Base-by-base conservation (phyloP, 345 rosid genomes). In the Populus tremula region DNA sequence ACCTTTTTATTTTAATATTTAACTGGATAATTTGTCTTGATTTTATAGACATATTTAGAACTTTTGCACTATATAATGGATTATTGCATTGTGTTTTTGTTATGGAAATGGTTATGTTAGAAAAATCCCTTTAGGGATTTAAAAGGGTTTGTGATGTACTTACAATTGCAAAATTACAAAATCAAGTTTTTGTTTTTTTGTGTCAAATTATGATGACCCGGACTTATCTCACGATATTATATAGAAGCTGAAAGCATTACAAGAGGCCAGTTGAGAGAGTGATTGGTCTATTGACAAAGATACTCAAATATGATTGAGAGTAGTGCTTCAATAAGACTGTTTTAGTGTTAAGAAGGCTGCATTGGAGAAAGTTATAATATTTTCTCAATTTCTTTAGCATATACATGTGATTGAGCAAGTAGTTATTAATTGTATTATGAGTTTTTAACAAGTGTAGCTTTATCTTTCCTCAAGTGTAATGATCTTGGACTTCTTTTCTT, bases 321-420 rank as follows among this genome's bases (percentile, higher is more conserved):
- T 74, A 72, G 21, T 73, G 75, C 59, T 20, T 18, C 80, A 76
- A 69, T 73, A 70, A 67, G 72, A 72, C 45, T 79, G 83, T 68
- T 83, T 18, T 53, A 81, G 76, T 70, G 62, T 73, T 63, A 84
- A 79, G 80, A 84, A 47, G 81, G 47, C 39, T 62, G 79, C 80
- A 54, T 70, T 76, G 4, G 93, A 93, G 79, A 96, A 96, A 89
- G 97, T 96, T 49, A 72, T 96, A 70, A 87, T 96, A 73, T 93
- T 93, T 84, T 96, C 99, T 75, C 99, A 96, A 79, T 93, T 96
- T 88, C 94, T 91, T 83, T 97, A 92, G 87, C 99, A 96, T 81
- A 90, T 96, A 77, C 88, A 90, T 82, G 94, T 90, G 76, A 89
- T 96, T 67, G 94, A 91, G 80, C 89, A 93, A 97, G 98, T 96